Base-by-base conservation (phyloP, 1,284 basidiomycete species). In the Cryptococcus sp. region DNA sequence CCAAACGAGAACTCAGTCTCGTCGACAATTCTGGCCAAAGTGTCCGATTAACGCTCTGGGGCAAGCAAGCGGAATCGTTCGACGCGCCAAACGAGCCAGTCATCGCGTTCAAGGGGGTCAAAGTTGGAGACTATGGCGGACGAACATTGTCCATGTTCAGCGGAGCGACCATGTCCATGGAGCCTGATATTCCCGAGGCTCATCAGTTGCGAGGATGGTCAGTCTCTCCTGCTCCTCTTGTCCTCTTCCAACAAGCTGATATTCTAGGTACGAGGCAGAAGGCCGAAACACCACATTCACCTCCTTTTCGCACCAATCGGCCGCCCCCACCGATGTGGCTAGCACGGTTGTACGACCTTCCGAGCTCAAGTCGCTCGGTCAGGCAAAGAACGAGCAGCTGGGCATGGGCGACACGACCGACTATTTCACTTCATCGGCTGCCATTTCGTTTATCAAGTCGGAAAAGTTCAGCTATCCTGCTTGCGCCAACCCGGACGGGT, bases 41-140 rank as follows among this genome's bases (percentile, higher is more conserved):
- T 28, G 84, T 94, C 32, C 82, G 88, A 25, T 71, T 97, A 57
- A 98, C 95, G 2, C 76, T 98, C 5, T 99, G 95, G 94, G 95
- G 94, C 25, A 92, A 88, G 69, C 86, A 88, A 68, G 95, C 94
- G 1, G 92, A 97, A 67, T 80, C 80, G 40, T 98, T 85, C 68
- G 71, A 71, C 3, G 70, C 73, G 14, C 70, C 75, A 3, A 78
- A 81, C 35, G 58, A 75, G 47, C 82, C 87, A 10, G 82, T 95
- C 19, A 79, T 92, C 53, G 94, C 93, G 2, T 91, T 95, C 80
- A 97, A 95, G 75, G 87, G 90, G 21, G 89, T 91, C 62, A 93
- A 87, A 73, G 90, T 98, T 35, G 84, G 90, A 35, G 94, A 97
- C 61, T 99, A 89, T 69, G 87, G 87, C 62, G 94, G 93, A 79